phyloP scores from a whole-genome alignment of 192 early-diverging fungal genomes.

The Coemansia guatemalensis region DNA sequence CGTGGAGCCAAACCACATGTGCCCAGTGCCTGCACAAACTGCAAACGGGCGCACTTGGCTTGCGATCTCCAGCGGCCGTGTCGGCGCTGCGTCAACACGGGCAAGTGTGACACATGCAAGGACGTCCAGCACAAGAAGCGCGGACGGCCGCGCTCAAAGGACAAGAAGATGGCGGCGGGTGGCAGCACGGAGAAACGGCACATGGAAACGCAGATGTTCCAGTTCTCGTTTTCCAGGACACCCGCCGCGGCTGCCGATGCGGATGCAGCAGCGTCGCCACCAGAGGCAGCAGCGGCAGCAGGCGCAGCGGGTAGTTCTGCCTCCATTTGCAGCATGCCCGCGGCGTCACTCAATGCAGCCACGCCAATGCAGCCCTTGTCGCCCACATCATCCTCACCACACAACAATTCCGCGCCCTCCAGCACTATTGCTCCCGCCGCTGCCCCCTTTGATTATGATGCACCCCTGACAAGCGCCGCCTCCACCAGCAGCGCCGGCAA shows the following conservation, averaged over 20 bases:
- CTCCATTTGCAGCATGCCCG: too few species aligned
- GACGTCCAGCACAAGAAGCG: conserved; percentile 89
- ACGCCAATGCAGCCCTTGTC: too few species aligned
- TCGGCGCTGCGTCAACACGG: conserved; percentile 70
- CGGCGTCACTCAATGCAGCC: too few species aligned
- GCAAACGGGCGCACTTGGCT: conserved; percentile 83
- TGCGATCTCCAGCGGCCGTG: conserved; percentile 89
- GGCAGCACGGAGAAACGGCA: conserved; percentile 11
- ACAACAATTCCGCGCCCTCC: too few species aligned
- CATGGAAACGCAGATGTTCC: conserved; percentile 53
- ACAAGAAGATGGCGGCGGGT: conserved; percentile 42
- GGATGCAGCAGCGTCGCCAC: too few species aligned
- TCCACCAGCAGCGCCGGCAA: conserved; percentile 9
- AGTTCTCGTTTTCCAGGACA: conserved; percentile 38
- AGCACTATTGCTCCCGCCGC: too few species aligned
- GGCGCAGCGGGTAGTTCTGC: too few species aligned
- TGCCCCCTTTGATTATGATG: too few species aligned
- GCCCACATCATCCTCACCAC: too few species aligned
- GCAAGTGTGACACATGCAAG: conserved; percentile 75
- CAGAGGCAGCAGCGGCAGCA: too few species aligned
- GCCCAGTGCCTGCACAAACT: conserved; percentile 85
- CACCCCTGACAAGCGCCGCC: neutral
- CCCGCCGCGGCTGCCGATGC: neutral
- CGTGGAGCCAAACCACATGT: conserved; percentile 70
- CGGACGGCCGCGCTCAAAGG: conserved; percentile 76